These are phyloP conservation scores for Pulveroboletus ravenelii DNA, from an alignment of 768 basidiomycete genomes.

Conservation along the genomic window DNA sequence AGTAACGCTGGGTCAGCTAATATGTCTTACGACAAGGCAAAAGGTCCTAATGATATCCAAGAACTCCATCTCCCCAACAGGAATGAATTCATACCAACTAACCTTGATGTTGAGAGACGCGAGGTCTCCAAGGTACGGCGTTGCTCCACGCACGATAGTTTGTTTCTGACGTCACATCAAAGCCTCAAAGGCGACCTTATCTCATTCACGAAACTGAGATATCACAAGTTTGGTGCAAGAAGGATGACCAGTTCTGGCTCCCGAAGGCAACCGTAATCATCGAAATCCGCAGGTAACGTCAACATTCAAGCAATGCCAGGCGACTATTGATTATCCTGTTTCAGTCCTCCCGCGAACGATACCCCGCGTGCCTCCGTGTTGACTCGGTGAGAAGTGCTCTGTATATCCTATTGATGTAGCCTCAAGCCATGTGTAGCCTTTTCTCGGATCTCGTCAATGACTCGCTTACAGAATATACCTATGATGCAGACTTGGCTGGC, in stretches of 20 bases:
- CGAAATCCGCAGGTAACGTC: constrained; percentile 63
- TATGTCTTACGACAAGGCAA: constrained; percentile 42
- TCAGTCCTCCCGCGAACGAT: constrained; percentile 52
- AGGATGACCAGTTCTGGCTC: constrained; percentile 95
- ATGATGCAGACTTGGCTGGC: constrained; percentile 90
- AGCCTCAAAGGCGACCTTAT: constrained; percentile 74
- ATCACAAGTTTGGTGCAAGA: constrained; percentile 90
- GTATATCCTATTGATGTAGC: background rate
- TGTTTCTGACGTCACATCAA: constrained; percentile 3
- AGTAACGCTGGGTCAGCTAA: background rate
- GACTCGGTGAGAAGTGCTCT: constrained; percentile 49
- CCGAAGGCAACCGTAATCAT: constrained; percentile 81
- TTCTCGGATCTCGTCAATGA: constrained; percentile 85
- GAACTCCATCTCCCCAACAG: constrained; percentile 77
- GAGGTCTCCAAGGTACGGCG: constrained; percentile 54
- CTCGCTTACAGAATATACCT: constrained; percentile 83
- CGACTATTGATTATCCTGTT: background rate
- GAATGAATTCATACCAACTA: constrained; percentile 88
- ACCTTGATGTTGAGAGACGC: constrained; percentile 77
- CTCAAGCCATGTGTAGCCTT: constrained; percentile 41
- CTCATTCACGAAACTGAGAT: constrained; percentile 68
- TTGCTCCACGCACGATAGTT: background rate
- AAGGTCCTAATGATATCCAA: constrained; percentile 54
- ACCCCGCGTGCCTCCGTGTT: constrained; percentile 70
- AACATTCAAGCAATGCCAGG: background rate